These are phyloP conservation scores for Paralagenidium karlingii DNA, from an alignment of 352 stramenopile species.

Conservation along the genomic window DNA sequence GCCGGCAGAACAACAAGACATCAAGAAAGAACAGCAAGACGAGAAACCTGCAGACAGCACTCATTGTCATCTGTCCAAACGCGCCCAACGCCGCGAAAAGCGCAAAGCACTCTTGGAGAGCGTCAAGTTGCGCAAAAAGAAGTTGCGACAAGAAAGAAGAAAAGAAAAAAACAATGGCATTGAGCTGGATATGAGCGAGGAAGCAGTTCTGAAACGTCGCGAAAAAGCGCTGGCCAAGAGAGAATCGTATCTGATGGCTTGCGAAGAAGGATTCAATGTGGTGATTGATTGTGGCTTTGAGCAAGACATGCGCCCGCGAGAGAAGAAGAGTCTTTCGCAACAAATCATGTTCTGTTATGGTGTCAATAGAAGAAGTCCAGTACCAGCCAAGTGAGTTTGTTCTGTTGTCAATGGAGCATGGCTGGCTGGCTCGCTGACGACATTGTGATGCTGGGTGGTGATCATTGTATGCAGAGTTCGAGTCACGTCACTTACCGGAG, in stretches of 20 bases:
- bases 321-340: conserved; percentile 88
- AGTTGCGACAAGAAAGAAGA: too few species aligned
- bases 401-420: not conserved
- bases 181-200: conserved; percentile 76
- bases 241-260: conserved; percentile 63
- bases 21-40: not conserved
- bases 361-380: conserved; percentile 44
- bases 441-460: not conserved
- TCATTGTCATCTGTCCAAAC: conserved; percentile 25
- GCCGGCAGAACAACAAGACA: not conserved
- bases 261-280: conserved; percentile 67
- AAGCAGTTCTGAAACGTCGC: conserved; percentile 43
- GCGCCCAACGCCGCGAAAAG: conserved; percentile 42
- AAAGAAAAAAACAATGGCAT: too few species aligned
- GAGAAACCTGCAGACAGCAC: conserved; percentile 3
- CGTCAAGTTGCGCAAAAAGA: conserved; percentile 82
- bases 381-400: conserved; percentile 29
- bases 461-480: conserved; percentile 15
- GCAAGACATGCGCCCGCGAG: conserved; percentile 84
- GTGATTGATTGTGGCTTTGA: conserved; percentile 94
- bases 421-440: not conserved
- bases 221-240: conserved; percentile 56
- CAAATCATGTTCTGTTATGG: conserved; percentile 90
- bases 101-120: conserved; percentile 47
- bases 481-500: conserved; percentile 58